A percentile compares a stretch with the other conserved stretches of the same genome.
These are phyloP conservation scores for Rhizoctonia solani DNA, from an alignment of 1,284 basidiomycete species.

Conservation along the genomic window DNA sequence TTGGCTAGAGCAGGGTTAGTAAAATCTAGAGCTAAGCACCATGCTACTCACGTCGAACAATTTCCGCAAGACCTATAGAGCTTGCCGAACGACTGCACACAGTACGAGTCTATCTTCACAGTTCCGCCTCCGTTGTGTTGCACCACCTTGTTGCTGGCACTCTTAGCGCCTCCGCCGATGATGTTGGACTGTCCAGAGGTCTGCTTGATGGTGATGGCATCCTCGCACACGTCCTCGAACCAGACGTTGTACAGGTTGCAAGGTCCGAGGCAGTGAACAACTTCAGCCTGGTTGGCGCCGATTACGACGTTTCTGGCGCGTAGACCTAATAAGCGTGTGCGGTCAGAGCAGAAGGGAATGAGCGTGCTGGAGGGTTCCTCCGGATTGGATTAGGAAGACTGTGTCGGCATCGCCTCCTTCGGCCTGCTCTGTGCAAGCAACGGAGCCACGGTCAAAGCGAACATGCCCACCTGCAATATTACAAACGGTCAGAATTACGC, in stretches of 20 bases:
- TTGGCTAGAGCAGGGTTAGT: background rate
- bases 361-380: constrained; percentile 45
- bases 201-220: constrained; percentile 38
- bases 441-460: constrained; percentile 30
- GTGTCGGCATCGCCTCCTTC: constrained; percentile 35
- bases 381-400: constrained; percentile 43
- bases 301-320: constrained; percentile 48
- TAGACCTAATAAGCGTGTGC: background rate
- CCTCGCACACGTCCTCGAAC: too few relatives aligned
- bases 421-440: constrained; percentile 33
- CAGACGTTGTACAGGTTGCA: too few relatives aligned
- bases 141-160: constrained; percentile 35
- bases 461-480: constrained; percentile 13
- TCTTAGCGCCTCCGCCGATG: constrained; percentile 36
- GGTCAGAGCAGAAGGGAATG: background rate
- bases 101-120: constrained; percentile 34
- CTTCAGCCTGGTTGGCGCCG: constrained; percentile 48
- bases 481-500: background rate
- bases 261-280: too few relatives aligned
- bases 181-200: constrained; percentile 30
- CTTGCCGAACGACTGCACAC: constrained; percentile 31
- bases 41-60: constrained; percentile 26
- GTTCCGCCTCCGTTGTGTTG: constrained; percentile 33
- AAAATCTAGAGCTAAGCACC: too few relatives aligned
- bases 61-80: constrained; percentile 37